Percentiles rank a stretch among this genome's conserved stretches.
Evolutionary conservation across 2,329 filamentous ascomycete genomes (phyloP).

Genomic region (Scedosporium apiospermum): DNA sequence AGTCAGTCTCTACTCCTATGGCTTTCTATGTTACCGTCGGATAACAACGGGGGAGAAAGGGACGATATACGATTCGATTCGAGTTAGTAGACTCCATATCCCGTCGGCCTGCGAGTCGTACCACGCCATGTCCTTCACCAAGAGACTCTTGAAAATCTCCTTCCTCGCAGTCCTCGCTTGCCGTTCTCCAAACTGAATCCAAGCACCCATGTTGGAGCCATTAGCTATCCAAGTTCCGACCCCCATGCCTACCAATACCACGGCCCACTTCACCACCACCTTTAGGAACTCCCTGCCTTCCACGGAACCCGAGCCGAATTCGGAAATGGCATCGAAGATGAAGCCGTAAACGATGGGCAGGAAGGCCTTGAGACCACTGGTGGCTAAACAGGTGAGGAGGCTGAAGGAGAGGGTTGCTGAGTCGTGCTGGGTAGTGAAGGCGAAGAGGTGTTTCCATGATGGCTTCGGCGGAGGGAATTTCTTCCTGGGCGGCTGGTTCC

Average conservation of each 20-base stretch:
- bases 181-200: conserved; percentile 71
- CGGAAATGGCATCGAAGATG: conserved; percentile 63
- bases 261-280: conserved; percentile 48
- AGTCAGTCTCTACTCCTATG: conserved; percentile 9
- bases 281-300: conserved; percentile 40
- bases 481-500: background rate
- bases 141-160: conserved; percentile 55
- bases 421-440: conserved; percentile 59
- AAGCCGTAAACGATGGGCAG: conserved; percentile 64
- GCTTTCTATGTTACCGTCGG: no score
- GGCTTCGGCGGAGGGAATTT: conserved; percentile 4
- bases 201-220: conserved; percentile 56
- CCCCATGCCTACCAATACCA: conserved; percentile 56
- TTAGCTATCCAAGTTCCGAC: conserved; percentile 57
- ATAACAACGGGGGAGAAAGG: background rate
- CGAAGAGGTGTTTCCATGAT: conserved; percentile 49
- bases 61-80: conserved; percentile 59
- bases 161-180: conserved; percentile 60
- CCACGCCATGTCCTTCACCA: conserved; percentile 72
- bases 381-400: conserved; percentile 43
- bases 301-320: conserved; percentile 49
- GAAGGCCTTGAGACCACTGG: conserved; percentile 54
- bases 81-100: conserved; percentile 58
- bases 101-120: conserved; percentile 68
- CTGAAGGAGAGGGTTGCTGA: conserved; percentile 43